phyloP scores from a whole-genome alignment of 768 basidiomycete species.

The Leccinellum albellum region DNA sequence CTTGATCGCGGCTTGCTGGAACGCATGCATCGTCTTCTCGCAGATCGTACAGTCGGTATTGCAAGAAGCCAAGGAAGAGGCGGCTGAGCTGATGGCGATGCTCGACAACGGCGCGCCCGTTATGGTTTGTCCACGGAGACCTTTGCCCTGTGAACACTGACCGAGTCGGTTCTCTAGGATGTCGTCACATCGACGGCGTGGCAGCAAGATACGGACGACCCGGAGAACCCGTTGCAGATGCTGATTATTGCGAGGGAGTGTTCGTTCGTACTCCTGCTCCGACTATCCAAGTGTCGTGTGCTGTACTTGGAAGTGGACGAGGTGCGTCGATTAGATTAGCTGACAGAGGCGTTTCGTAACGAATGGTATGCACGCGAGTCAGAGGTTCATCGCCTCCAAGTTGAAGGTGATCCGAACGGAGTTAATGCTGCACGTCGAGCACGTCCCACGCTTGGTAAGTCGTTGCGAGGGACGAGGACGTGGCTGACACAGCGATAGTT shows the following conservation, averaged over 20 bases:
- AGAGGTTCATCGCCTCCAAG: slow-evolving; percentile 16
- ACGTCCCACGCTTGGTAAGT: not conserved
- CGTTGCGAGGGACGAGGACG: not conserved
- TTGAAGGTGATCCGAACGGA: slow-evolving; percentile 21
- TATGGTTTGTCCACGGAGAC: not conserved
- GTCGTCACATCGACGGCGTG: slow-evolving; percentile 1
- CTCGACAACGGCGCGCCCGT: slow-evolving; percentile 5
- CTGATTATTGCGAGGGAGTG: slow-evolving; percentile 17
- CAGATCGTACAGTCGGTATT: slow-evolving; percentile 9
- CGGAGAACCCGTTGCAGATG: slow-evolving; percentile 12
- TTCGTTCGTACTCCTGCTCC: slow-evolving; percentile 19
- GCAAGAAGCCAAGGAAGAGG: slow-evolving; percentile 16
- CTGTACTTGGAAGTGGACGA: slow-evolving; percentile 26
- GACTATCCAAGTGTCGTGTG: slow-evolving; percentile 17
- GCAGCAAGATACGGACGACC: not conserved
- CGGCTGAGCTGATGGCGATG: slow-evolving; percentile 10
- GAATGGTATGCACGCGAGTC: not conserved
- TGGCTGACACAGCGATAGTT: not conserved
- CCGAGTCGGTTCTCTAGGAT: slow-evolving; percentile 1
- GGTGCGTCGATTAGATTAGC: slow-evolving; percentile 3
- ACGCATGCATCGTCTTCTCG: slow-evolving; percentile 10
- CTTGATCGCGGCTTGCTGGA: slow-evolving; percentile 6
- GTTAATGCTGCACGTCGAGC: not conserved
- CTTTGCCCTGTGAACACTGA: too few species aligned
- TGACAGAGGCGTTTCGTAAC: not conserved